These are phyloP conservation scores for Juncus effusus DNA, from an alignment of 176 grass and related monocot genomes.

Conservation along the genomic window DNA sequence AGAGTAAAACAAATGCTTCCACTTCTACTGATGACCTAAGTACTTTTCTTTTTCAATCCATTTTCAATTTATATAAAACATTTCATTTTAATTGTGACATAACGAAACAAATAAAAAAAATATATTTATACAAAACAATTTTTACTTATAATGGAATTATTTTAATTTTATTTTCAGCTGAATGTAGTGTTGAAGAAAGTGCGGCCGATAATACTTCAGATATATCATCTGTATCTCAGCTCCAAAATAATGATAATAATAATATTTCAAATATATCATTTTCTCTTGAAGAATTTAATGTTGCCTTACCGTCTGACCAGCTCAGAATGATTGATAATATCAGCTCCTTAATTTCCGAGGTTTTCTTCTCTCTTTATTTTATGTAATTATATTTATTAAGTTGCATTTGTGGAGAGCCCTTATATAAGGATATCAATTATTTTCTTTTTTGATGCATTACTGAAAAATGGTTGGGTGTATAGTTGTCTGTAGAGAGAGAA, in stretches of 20 bases:
- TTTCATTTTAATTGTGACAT: background rate
- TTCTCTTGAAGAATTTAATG: conserved; percentile 44
- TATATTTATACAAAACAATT: conserved; percentile 9
- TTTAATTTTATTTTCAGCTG: conserved; percentile 36
- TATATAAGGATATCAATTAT: background rate
- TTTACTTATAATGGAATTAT: conserved; percentile 30
- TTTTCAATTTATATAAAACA: conserved; percentile 5
- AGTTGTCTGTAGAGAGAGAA: conserved; percentile 97
- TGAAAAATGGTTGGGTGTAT: conserved; percentile 25
- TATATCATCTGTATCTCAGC: conserved; percentile 37
- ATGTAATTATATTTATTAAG: background rate
- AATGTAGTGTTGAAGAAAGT: conserved; percentile 40
- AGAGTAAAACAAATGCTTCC: conserved; percentile 58
- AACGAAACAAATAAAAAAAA: background rate
- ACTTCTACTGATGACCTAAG: conserved; percentile 89
- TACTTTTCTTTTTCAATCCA: conserved; percentile 27
- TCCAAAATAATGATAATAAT: conserved; percentile 1
- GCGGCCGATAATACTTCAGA: conserved; percentile 38
- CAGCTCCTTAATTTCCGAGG: conserved; percentile 74
- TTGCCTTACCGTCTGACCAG: conserved; percentile 57
- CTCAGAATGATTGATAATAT: conserved; percentile 84
- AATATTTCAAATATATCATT: conserved; percentile 35
- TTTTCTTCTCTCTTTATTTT: conserved; percentile 27
- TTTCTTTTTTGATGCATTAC: conserved; percentile 10
- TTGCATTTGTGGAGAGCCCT: background rate